Conservation (phyloP, 495 filamentous ascomycete genomes). For the Jackrogersella multiformis region DNA sequence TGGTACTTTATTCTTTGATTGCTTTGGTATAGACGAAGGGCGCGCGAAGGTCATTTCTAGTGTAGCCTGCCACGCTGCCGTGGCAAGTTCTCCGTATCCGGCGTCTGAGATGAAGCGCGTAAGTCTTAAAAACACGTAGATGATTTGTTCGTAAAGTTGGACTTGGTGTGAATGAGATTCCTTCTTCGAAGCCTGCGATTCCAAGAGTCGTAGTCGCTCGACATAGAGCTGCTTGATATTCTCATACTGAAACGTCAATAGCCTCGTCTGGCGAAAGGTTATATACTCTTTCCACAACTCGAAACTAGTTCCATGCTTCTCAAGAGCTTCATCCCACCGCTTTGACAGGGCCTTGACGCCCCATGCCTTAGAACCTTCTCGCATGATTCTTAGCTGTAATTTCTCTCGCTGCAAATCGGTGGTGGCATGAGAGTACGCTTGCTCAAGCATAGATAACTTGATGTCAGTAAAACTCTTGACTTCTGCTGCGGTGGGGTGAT, state of each 20-base stretch:
- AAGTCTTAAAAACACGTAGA: conserved; percentile 78
- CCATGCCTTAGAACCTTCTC: conserved; percentile 78
- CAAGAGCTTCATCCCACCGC: conserved; percentile 71
- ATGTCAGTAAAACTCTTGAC: conserved; percentile 74
- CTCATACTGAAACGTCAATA: conserved; percentile 74
- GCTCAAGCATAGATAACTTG: conserved; percentile 81
- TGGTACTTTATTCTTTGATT: conserved; percentile 47
- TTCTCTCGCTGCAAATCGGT: conserved; percentile 57
- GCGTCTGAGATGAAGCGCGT: conserved; percentile 79
- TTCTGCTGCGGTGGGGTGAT: conserved; percentile 67
- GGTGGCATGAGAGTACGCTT: conserved; percentile 69
- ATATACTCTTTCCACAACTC: conserved; percentile 78
- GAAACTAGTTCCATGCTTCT: conserved; percentile 66
- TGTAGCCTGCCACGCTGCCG: conserved; percentile 83
- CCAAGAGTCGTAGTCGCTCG: conserved; percentile 63
- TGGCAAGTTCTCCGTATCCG: conserved; percentile 79
- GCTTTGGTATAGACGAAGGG: conserved; percentile 49
- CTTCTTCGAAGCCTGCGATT: conserved; percentile 43
- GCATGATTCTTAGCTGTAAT: conserved; percentile 73
- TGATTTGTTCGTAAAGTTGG: conserved; percentile 59
- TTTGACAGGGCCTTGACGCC: conserved; percentile 66
- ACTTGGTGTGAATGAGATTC: conserved; percentile 32
- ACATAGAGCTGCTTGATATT: conserved; percentile 64
- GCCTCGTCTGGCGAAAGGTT: conserved; percentile 76
- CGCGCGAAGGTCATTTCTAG: conserved; percentile 77